These are phyloP conservation scores for Flaveria ramosissima DNA, from an alignment of 129 eudicot species.

Conservation along the genomic window DNA sequence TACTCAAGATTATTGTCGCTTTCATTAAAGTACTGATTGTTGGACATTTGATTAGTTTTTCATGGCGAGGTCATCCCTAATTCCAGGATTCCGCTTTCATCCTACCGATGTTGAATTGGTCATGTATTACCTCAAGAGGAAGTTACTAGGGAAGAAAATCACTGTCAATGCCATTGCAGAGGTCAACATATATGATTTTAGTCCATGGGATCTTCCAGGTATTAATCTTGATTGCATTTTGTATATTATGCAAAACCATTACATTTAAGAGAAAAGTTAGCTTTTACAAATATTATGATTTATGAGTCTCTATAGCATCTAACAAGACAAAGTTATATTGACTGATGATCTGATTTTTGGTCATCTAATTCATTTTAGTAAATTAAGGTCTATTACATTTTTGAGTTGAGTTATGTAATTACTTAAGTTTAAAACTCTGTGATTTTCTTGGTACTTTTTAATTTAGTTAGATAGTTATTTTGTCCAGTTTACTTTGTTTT, in stretches of 20 bases:
- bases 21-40: constrained; percentile 7
- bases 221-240: background rate
- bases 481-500: no score
- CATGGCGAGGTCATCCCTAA: constrained; percentile 48
- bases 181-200: constrained; percentile 60
- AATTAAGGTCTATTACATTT: no score
- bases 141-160: constrained; percentile 55
- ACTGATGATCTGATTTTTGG: no score
- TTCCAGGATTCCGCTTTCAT: constrained; percentile 85
- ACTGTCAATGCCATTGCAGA: constrained; percentile 57
- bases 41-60: constrained; percentile 36
- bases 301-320: no score
- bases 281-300: no score
- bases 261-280: no score
- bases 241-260: background rate
- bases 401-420: no score
- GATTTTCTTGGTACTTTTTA: no score
- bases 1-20: constrained; percentile 6
- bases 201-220: constrained; percentile 95
- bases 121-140: constrained; percentile 74
- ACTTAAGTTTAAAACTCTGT: no score
- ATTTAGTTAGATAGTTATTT: no score
- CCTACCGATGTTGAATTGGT: constrained; percentile 74
- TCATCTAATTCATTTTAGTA: no score
- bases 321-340: no score